A percentile compares a stretch with the other conserved stretches of the same genome.
phyloP scores from a whole-genome alignment of 2,329 filamentous ascomycete genomes.

The Albophoma yamanashiensis region DNA sequence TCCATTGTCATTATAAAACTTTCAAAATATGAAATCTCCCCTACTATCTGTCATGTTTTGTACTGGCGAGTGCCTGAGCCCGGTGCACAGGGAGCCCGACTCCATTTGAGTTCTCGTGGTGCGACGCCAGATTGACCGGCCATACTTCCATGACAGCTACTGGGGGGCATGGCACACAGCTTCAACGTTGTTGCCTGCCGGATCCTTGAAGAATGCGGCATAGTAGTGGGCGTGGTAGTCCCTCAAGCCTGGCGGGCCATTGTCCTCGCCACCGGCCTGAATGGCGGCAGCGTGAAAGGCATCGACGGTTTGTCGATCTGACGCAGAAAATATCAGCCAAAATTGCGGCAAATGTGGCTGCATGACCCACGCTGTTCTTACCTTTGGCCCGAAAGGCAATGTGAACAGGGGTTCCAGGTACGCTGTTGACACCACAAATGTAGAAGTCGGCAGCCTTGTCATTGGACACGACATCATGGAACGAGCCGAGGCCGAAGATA shows the following conservation, averaged over 20 bases:
- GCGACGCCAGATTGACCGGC: too few species aligned
- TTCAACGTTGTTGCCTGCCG: constrained; percentile 42
- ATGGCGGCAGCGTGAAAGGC: constrained; percentile 30
- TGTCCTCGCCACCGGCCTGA: constrained; percentile 32
- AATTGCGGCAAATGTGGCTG: not conserved
- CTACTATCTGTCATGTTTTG: too few species aligned
- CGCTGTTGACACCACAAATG: constrained; percentile 13
- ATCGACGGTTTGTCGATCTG: constrained; percentile 30
- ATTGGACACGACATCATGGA: constrained; percentile 5
- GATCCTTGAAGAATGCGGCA: constrained; percentile 38
- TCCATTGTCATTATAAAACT: too few species aligned
- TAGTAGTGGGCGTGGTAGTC: constrained; percentile 36
- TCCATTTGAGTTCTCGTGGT: too few species aligned
- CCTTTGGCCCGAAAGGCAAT: constrained; percentile 20
- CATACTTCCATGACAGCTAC: not conserved
- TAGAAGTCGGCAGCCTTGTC: constrained; percentile 17
- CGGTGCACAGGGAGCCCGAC: too few species aligned
- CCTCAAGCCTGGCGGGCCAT: constrained; percentile 35
- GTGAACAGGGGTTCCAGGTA: constrained; percentile 10
- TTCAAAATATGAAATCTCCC: too few species aligned
- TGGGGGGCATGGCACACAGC: constrained; percentile 16
- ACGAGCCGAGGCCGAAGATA: constrained; percentile 19
- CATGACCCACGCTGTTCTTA: too few species aligned
- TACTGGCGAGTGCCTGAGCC: too few species aligned
- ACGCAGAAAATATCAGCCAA: not conserved